These are phyloP conservation scores for Backusella australiensis DNA, from an alignment of 192 early-diverging fungal genomes.

Conservation along the genomic window DNA sequence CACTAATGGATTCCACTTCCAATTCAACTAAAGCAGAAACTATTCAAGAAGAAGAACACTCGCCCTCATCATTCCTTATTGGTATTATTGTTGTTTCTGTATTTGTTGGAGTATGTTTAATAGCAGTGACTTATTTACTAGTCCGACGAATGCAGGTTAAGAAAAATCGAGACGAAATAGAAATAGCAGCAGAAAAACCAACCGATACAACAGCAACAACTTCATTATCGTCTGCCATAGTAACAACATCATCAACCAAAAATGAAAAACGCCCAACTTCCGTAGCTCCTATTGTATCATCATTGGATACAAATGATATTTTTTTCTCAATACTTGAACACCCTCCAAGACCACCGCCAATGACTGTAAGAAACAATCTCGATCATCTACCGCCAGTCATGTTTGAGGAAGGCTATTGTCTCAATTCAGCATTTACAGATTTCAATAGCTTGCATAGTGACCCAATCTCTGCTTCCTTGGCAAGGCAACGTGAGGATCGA, in stretches of 20 bases:
- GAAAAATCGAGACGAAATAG: not conserved
- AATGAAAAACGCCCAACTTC: not conserved
- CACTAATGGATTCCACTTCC: not conserved
- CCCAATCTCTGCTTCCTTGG: slow-evolving; percentile 14
- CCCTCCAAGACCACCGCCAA: slow-evolving; percentile 13
- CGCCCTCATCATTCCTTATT: not conserved
- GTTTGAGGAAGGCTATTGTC: slow-evolving; percentile 15
- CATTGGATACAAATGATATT: slow-evolving; percentile 5
- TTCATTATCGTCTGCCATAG: not conserved
- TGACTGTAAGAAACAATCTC: not conserved
- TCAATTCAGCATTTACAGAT: not conserved
- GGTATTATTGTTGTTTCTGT: slow-evolving; percentile 11
- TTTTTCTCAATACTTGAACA: slow-evolving; percentile 17
- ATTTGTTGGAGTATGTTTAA: slow-evolving; percentile 9
- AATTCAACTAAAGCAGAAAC: not conserved
- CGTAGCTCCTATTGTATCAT: not conserved
- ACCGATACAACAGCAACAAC: not conserved
- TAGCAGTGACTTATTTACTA: slow-evolving; percentile 1
- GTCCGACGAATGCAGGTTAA: slow-evolving; percentile 9
- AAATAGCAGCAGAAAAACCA: not conserved
- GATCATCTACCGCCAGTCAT: not conserved
- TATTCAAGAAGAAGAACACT: not conserved
- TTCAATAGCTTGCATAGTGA: not conserved
- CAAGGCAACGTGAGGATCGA: slow-evolving; percentile 14
- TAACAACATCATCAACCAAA: not conserved